Evolutionary conservation across 2,329 filamentous ascomycete genomes (phyloP).

Genomic region (Ramularia endophylla): DNA sequence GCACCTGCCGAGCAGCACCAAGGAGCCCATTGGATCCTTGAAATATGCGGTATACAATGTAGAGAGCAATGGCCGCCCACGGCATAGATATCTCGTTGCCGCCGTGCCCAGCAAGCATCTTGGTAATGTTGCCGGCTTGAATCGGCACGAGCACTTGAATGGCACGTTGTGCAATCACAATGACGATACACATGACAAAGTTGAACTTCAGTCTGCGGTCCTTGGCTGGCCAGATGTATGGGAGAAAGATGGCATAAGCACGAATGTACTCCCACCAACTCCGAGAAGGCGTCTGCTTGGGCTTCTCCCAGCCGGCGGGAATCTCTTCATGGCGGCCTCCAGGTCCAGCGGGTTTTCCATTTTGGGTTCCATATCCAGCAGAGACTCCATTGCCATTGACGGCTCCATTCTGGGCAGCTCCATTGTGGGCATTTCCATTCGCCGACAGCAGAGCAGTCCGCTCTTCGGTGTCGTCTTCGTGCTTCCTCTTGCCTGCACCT

Average conservation of each 20-base stretch:
- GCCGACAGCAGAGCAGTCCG: slow-evolving; percentile 55
- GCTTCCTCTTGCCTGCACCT: slow-evolving; percentile 32
- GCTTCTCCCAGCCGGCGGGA: slow-evolving; percentile 79
- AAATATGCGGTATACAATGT: slow-evolving; percentile 71
- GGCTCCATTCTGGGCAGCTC: slow-evolving; percentile 38
- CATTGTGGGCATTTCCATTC: slow-evolving; percentile 23
- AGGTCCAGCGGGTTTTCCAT: slow-evolving; percentile 42
- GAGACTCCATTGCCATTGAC: slow-evolving; percentile 35
- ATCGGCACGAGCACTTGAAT: slow-evolving; percentile 83
- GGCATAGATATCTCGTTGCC: slow-evolving; percentile 51
- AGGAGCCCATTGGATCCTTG: slow-evolving; percentile 86
- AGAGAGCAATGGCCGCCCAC: slow-evolving; percentile 67
- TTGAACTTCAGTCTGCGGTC: slow-evolving; percentile 67
- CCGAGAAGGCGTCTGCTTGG: slow-evolving; percentile 75
- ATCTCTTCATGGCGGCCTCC: slow-evolving; percentile 21
- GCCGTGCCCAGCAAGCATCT: slow-evolving; percentile 58
- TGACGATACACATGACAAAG: slow-evolving; percentile 72
- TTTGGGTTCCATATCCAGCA: slow-evolving; percentile 24
- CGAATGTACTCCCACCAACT: slow-evolving; percentile 96
- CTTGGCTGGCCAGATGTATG: slow-evolving; percentile 92
- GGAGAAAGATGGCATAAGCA: slow-evolving; percentile 90
- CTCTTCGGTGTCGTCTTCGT: slow-evolving; percentile 46
- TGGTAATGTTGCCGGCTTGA: slow-evolving; percentile 75
- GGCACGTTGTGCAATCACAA: slow-evolving; percentile 73
- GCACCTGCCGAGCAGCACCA: slow-evolving; percentile 70